Base-by-base conservation (phyloP, 768 basidiomycete genomes). In the Terana coerulea region DNA sequence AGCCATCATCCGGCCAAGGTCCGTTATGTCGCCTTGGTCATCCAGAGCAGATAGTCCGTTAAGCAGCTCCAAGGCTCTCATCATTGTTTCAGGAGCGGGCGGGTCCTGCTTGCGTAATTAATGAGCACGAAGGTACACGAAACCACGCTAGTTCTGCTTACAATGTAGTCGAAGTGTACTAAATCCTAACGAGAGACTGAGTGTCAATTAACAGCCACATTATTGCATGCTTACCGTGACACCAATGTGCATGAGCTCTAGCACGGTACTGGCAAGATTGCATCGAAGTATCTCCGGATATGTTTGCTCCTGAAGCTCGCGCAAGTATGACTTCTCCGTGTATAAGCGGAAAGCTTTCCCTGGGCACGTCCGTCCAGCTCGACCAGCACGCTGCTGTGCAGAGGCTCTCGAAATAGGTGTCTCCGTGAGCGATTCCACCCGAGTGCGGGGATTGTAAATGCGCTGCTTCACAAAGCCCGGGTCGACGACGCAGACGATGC, bases 401-500 rank as follows among this genome's bases (percentile, higher is more conserved):
- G 89, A 91, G 1, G 94, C 97, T 67, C 98, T 98, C 25, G 92
- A 95, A 60, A 98, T 99, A 0, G 94, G 95, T 44, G 88, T 86
- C 37, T 98, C 95, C 15, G 98, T 72, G 48, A 99, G 73, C 55
- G 86, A 88, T 72, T 99, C 95, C 17, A 98, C 95, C 40, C 95
- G 85, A 53, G 98, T 97, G 25, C 95, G 81, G 0, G 95, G 97
- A 66, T 98, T 98, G 74, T 98, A 99, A 42, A 98, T 88, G 64
- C 95, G 98, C 70, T 98, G 95, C 70, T 99, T 95, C 30, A 89
- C 94, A 72, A 98, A 97, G 1, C 94, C 95, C 0, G 95, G 92
- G 64, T 98, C 95, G 40, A 98, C 94, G 51, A 98, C 95, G 61
- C 98, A 99, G n/a, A 99, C 95, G 61, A 99, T 98, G 19, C 95